These are phyloP conservation scores for Aspergillus taichungensis DNA, from an alignment of 495 filamentous ascomycete genomes.

Conservation along the genomic window DNA sequence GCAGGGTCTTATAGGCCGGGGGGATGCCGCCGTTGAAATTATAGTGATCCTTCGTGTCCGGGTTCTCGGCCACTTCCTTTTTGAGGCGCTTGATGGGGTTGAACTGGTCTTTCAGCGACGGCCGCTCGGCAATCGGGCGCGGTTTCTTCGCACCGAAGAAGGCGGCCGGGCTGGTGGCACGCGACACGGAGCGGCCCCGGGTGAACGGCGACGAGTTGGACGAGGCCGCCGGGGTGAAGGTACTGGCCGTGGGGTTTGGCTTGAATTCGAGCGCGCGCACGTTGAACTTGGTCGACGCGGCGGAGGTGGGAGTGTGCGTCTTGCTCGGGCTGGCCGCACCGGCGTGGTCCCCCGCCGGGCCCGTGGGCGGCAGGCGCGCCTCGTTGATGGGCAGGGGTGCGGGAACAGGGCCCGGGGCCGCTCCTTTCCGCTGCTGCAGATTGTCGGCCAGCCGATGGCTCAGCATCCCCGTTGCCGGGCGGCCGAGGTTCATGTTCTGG, in stretches of 20 bases:
- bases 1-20: constrained; percentile 66
- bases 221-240: constrained; percentile 59
- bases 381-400: constrained; percentile 49
- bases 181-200: constrained; percentile 41
- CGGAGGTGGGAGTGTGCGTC: constrained; percentile 41
- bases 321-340: constrained; percentile 36
- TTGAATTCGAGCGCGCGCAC: constrained; percentile 77
- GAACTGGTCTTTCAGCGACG: constrained; percentile 57
- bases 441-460: constrained; percentile 47
- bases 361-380: constrained; percentile 38
- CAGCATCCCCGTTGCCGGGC: constrained; percentile 38
- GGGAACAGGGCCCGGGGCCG: constrained; percentile 35
- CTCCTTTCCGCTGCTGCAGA: constrained; percentile 47
- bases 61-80: constrained; percentile 42
- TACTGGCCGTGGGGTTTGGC: constrained; percentile 66
- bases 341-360: constrained; percentile 38
- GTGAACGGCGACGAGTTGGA: constrained; percentile 56
- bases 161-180: constrained; percentile 38
- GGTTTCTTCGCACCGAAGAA: constrained; percentile 59
- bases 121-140: constrained; percentile 40
- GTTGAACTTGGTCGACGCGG: constrained; percentile 62
- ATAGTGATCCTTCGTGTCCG: constrained; percentile 32
- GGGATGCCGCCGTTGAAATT: constrained; percentile 65
- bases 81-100: constrained; percentile 69
- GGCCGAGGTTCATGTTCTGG: constrained; percentile 34